A percentile compares a stretch with the other conserved stretches of the same genome.
Conservation (phyloP, 352 stramenopile genomes). For the Pythium coloratum region DNA sequence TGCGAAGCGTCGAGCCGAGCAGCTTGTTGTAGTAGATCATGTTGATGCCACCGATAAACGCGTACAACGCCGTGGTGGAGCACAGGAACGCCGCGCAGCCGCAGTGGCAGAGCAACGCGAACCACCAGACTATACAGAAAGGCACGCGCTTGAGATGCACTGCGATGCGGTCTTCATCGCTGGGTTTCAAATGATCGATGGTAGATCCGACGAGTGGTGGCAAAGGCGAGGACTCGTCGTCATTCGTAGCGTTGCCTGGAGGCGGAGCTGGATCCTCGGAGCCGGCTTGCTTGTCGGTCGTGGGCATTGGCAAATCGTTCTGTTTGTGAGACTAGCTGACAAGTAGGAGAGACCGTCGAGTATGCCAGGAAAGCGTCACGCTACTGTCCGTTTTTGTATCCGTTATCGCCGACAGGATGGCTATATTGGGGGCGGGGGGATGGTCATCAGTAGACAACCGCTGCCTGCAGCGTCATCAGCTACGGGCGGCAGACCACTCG, state of each 20-base stretch:
- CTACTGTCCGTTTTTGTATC: neutral
- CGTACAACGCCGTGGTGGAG: constrained; percentile 32
- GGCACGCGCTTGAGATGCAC: constrained; percentile 23
- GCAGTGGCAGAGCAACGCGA: constrained; percentile 26
- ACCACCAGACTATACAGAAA: constrained; percentile 34
- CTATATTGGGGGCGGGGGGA: neutral
- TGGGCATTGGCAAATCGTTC: neutral
- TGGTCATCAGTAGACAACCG: constrained; percentile 18
- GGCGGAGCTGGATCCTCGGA: neutral
- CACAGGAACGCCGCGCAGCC: constrained; percentile 31
- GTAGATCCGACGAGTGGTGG: neutral
- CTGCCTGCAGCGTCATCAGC: constrained; percentile 6
- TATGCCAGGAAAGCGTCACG: neutral
- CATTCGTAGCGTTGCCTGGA: too few relatives aligned
- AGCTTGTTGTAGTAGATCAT: constrained; percentile 52
- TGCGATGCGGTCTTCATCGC: constrained; percentile 19
- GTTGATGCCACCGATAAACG: constrained; percentile 29
- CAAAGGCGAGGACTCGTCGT: neutral
- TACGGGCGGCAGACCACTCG: constrained; percentile 1
- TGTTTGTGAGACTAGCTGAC: too few relatives aligned
- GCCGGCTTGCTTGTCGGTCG: neutral
- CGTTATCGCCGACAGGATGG: neutral
- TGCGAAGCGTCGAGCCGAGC: constrained; percentile 30
- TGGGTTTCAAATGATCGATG: neutral
- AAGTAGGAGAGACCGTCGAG: too few relatives aligned